Percentiles rank a stretch among this genome's conserved stretches.
Conservation (phyloP, 1,139 yeast genomes). For the Saccharomycopsis hybrid region DNA sequence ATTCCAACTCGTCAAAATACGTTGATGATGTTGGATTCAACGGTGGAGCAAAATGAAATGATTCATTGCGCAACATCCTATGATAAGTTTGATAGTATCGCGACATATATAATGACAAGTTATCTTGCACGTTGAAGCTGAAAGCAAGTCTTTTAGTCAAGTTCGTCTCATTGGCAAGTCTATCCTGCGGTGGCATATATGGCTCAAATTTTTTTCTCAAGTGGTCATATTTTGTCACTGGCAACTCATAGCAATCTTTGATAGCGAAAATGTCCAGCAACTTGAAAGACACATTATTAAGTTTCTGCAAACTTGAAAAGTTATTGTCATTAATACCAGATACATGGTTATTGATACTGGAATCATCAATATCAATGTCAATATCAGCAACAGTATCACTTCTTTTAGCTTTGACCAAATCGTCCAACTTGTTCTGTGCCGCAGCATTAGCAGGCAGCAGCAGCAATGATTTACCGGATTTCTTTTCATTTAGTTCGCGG, state of each 20-base stretch:
- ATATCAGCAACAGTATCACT: slow-evolving; percentile 34
- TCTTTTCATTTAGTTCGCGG: slow-evolving; percentile 41
- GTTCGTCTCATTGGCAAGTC: background rate
- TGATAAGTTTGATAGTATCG: slow-evolving; percentile 19
- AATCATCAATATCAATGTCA: slow-evolving; percentile 13
- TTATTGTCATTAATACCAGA: background rate
- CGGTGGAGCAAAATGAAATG: slow-evolving; percentile 7
- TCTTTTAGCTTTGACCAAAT: slow-evolving; percentile 26
- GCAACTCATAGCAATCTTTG: slow-evolving; percentile 61
- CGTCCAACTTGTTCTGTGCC: slow-evolving; percentile 1
- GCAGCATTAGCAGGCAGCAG: background rate
- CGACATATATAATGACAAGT: slow-evolving; percentile 8
- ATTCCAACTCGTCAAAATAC: slow-evolving; percentile 12
- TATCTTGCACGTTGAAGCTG: slow-evolving; percentile 16
- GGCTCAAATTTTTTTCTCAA: slow-evolving; percentile 57
- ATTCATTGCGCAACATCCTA: slow-evolving; percentile 15
- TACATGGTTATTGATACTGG: background rate
- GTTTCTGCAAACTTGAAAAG: background rate
- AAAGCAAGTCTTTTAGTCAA: slow-evolving; percentile 8
- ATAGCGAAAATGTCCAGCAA: slow-evolving; percentile 56
- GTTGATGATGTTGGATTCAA: slow-evolving; percentile 8
- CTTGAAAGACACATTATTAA: background rate
- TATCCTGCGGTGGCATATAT: slow-evolving; percentile 32
- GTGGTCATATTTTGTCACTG: slow-evolving; percentile 57
- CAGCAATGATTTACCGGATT: background rate